A percentile compares a stretch with the other conserved stretches of the same genome.
phyloP scores from a whole-genome alignment of 306 rosid species.

The Rosa persica region DNA sequence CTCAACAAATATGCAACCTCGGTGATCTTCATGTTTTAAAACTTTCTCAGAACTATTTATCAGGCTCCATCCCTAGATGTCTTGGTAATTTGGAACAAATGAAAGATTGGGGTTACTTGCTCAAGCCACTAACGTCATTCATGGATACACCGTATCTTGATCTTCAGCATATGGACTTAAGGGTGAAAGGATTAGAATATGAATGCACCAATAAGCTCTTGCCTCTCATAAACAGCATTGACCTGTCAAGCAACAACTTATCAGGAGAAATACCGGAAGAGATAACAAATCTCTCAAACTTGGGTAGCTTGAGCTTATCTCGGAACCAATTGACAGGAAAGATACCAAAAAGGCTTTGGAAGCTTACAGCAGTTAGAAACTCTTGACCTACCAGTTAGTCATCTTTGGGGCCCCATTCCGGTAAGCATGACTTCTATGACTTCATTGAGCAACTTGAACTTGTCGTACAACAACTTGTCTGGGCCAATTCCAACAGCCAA shows the following conservation, averaged over 20 bases:
- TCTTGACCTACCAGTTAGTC: constrained; percentile 22
- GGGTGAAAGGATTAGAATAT: background rate
- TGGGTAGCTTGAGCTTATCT: constrained; percentile 13
- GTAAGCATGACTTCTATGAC: background rate
- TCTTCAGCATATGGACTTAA: background rate
- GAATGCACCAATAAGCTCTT: background rate
- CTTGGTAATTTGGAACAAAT: background rate
- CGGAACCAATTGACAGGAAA: constrained; percentile 11
- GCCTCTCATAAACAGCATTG: constrained; percentile 5
- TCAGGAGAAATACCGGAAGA: constrained; percentile 9
- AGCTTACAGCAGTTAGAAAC: background rate
- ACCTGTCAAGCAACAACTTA: constrained; percentile 13
- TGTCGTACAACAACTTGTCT: constrained; percentile 21
- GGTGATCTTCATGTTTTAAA: background rate
- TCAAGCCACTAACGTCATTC: background rate
- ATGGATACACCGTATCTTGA: background rate
- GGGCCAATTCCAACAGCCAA: constrained; percentile 15
- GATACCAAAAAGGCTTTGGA: background rate
- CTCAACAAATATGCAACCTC: background rate
- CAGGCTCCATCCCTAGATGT: constrained; percentile 11
- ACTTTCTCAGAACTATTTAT: background rate
- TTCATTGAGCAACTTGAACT: background rate
- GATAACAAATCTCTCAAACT: background rate
- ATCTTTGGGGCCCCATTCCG: constrained; percentile 19
- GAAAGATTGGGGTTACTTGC: background rate